Evolutionary conservation across 371 early-diverging fungal genomes (phyloP).

Genomic region (Mortierella sp.): DNA sequence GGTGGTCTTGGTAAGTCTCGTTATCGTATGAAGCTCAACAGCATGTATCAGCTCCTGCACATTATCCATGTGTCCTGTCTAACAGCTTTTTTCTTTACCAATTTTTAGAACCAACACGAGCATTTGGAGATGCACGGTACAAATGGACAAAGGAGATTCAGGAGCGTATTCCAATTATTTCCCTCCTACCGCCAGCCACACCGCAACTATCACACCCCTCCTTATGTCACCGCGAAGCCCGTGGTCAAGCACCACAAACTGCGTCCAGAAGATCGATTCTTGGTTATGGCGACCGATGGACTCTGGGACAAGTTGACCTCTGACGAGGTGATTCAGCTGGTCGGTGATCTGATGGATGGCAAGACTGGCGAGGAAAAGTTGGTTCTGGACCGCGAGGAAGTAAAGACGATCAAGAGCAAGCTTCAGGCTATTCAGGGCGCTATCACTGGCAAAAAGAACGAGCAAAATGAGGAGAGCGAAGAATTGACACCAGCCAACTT

Average conservation of each 20-base stretch:
- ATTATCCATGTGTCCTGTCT: not conserved
- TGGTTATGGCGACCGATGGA: slow-evolving; percentile 96
- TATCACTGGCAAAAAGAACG: slow-evolving; percentile 37
- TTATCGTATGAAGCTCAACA: not conserved
- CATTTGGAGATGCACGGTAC: slow-evolving; percentile 79
- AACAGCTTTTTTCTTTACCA: not conserved
- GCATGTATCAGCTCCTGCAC: not conserved
- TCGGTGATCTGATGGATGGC: slow-evolving; percentile 67
- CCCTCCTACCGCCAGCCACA: slow-evolving; percentile 76
- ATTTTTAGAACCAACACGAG: slow-evolving; percentile 66
- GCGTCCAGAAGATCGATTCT: slow-evolving; percentile 78
- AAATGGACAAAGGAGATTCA: slow-evolving; percentile 83
- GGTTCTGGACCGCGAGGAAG: slow-evolving; percentile 37
- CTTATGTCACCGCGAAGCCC: slow-evolving; percentile 94
- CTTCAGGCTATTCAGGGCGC: slow-evolving; percentile 15
- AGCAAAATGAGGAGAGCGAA: slow-evolving; percentile 34
- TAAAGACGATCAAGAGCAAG: slow-evolving; percentile 20
- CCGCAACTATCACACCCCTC: slow-evolving; percentile 85
- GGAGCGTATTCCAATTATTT: slow-evolving; percentile 74
- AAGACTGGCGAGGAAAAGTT: slow-evolving; percentile 38
- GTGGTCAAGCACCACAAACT: slow-evolving; percentile 78
- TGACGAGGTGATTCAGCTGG: slow-evolving; percentile 77
- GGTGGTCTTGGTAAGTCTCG: slow-evolving; percentile 78
- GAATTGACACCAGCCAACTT: slow-evolving; percentile 47
- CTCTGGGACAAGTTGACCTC: slow-evolving; percentile 90